phyloP scores from a whole-genome alignment of 2,329 filamentous ascomycete species.

The Botrytis fabae region DNA sequence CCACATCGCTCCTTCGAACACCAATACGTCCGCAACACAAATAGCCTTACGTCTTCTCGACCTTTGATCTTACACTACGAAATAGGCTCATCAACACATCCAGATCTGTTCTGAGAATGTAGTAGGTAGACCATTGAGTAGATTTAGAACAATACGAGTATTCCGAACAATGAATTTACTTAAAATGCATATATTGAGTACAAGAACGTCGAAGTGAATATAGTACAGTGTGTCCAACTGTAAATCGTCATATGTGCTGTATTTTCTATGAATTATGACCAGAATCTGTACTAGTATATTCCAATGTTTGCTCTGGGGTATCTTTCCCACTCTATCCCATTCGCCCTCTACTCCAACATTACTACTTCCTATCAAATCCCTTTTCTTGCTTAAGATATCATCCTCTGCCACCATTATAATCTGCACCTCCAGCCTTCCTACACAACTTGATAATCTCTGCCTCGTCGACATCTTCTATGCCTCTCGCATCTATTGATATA shows the following conservation, averaged over 20 bases:
- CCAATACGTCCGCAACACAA: constrained; percentile 17
- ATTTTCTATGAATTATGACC: neutral
- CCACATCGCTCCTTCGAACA: constrained; percentile 35
- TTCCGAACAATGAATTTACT: constrained; percentile 16
- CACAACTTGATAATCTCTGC: constrained; percentile 60
- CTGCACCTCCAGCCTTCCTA: constrained; percentile 67
- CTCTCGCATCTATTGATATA: constrained; percentile 62
- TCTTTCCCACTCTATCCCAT: constrained; percentile 8
- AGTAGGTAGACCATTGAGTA: constrained; percentile 33
- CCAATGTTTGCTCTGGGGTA: constrained; percentile 11
- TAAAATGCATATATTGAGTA: neutral
- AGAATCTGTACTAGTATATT: neutral
- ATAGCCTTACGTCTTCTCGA: constrained; percentile 32
- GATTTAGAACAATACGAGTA: constrained; percentile 22
- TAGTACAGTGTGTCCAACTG: neutral
- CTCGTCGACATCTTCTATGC: constrained; percentile 61
- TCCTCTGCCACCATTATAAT: constrained; percentile 66
- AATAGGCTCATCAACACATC: constrained; percentile 28
- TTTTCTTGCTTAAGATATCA: constrained; percentile 11
- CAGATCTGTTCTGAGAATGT: constrained; percentile 35
- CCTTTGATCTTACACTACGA: constrained; percentile 28
- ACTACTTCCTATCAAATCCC: constrained; percentile 9
- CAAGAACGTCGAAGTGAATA: constrained; percentile 7
- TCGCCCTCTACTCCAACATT: constrained; percentile 2
- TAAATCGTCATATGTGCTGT: neutral